A percentile compares a stretch with the other conserved stretches of the same genome.
Conservation (phyloP, 805 yeast genomes). For the Spathaspora boniae region DNA sequence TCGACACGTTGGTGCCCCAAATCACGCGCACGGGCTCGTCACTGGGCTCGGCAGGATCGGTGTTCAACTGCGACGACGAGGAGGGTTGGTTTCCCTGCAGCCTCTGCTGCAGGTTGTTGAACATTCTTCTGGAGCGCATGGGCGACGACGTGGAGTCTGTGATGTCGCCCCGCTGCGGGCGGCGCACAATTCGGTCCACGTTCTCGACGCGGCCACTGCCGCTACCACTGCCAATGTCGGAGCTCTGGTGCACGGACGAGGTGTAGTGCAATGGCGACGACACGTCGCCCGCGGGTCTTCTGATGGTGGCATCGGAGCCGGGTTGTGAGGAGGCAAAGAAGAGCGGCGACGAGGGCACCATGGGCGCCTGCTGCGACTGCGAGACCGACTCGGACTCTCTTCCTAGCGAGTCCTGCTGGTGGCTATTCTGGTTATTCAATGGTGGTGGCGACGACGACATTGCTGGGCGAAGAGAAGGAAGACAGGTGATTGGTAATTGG, state of each 20-base stretch:
- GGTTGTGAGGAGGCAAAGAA: constrained; percentile 49
- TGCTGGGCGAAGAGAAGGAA: too few relatives aligned
- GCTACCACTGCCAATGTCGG: constrained; percentile 37
- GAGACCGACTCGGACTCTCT: constrained; percentile 33
- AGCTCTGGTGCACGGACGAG: constrained; percentile 37
- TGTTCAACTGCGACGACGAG: constrained; percentile 23
- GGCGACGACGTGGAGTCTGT: constrained; percentile 73
- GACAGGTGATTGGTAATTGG: neutral
- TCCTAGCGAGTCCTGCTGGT: neutral
- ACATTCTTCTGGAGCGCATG: constrained; percentile 51
- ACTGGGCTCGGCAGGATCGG: constrained; percentile 20
- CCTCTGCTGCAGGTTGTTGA: too few relatives aligned
- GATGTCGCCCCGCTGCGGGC: constrained; percentile 67
- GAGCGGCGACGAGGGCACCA: constrained; percentile 56
- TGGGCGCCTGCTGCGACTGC: constrained; percentile 34
- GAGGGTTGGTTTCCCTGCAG: constrained; percentile 13
- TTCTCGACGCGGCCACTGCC: constrained; percentile 43
- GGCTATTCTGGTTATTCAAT: neutral
- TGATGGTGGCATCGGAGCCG: constrained; percentile 27
- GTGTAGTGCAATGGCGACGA: constrained; percentile 53
- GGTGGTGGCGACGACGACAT: constrained; percentile 35
- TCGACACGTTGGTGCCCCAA: constrained; percentile 98
- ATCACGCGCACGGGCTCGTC: constrained; percentile 85
- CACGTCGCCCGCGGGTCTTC: constrained; percentile 18
- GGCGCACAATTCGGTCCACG: constrained; percentile 40